These are phyloP conservation scores for Trifolium fragiferum DNA, from an alignment of 306 rosid species.

Conservation along the genomic window DNA sequence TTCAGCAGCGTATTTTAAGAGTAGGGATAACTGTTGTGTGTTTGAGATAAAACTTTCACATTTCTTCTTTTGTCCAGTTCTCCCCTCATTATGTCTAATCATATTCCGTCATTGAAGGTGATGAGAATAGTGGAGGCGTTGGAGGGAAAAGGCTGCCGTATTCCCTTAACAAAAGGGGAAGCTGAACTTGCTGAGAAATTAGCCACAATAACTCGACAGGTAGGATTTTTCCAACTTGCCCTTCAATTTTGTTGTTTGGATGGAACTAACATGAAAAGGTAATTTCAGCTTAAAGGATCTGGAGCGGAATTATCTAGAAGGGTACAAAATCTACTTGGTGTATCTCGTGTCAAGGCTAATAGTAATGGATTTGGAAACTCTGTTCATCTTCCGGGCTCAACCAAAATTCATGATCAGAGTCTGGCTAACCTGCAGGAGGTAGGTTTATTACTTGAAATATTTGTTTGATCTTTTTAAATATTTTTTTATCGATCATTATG, in stretches of 20 bases:
- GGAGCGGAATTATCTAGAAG: constrained; percentile 91
- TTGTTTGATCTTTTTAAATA: background rate
- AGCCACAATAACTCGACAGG: constrained; percentile 89
- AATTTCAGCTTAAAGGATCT: constrained; percentile 85
- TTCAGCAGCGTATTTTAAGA: constrained; percentile 86
- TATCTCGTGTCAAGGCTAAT: constrained; percentile 78
- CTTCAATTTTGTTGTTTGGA: constrained; percentile 6
- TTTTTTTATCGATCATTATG: background rate
- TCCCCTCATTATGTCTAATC: background rate
- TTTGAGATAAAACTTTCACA: constrained; percentile 20
- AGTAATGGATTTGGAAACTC: constrained; percentile 64
- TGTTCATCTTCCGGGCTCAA: constrained; percentile 76
- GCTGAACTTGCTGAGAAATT: constrained; percentile 90
- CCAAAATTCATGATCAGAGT: constrained; percentile 87
- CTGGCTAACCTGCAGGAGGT: constrained; percentile 92
- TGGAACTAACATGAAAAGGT: constrained; percentile 41
- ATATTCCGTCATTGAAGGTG: constrained; percentile 57
- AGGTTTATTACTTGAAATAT: constrained; percentile 17
- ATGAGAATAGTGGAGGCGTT: constrained; percentile 93
- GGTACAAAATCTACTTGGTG: constrained; percentile 75
- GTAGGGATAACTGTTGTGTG: constrained; percentile 47
- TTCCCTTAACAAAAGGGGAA: constrained; percentile 93
- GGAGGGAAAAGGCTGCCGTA: constrained; percentile 88
- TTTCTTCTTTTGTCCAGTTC: constrained; percentile 10
- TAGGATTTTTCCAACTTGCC: constrained; percentile 33